Evolutionary conservation across 75 land plant species (phyloP), one percentile per base, ranked within the genome.

Genomic region (Cryptomeria japonica): DNA sequence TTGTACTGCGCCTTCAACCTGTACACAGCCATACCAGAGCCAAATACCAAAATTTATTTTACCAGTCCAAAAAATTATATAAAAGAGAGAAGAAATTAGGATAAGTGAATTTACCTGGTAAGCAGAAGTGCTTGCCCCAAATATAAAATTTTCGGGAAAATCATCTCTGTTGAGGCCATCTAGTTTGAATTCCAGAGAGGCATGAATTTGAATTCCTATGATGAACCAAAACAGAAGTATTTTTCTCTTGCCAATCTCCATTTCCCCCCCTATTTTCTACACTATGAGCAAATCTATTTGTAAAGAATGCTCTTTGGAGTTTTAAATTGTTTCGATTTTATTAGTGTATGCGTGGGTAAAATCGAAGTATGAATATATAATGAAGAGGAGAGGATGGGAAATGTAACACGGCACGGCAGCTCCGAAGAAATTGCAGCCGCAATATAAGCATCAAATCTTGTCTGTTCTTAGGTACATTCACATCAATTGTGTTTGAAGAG

Each of bases 1-100:
- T 13, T 34, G 72, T 53, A 91, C 94, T 76, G 94, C 96, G 1
- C 97, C 97, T 87, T 96, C 97, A 82, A 92, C 93, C 97, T 96
- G 86, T 36, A 53, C 19, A 47, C 46, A 32, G 32, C 19, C 16
- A 75, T 12, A 34, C 0, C 15, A 75, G 22, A 64, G 70, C 34
- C 72, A 22, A 68, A 68, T 5, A 22, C 72, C 76, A 11, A 11
- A n/a, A 72, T 8, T 7, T 31, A 75, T 32, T 75, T 3, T 25
- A 75, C 1, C 13, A 37, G n/a, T 5, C 39, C 68, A 70, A 88
- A 9, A 86, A 83, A 22, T 13, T 51, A 64, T 8, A 32, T 19
- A 53, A 39, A 31, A 58, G 64, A 38, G 39, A 25, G 55, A 32
- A 28, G n/a, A 49, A 11, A 6, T 13, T 79, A 88, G 84, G 58